Evolutionary conservation across 345 rosid genomes (phyloP).

Genomic region (Camelina hispida): DNA sequence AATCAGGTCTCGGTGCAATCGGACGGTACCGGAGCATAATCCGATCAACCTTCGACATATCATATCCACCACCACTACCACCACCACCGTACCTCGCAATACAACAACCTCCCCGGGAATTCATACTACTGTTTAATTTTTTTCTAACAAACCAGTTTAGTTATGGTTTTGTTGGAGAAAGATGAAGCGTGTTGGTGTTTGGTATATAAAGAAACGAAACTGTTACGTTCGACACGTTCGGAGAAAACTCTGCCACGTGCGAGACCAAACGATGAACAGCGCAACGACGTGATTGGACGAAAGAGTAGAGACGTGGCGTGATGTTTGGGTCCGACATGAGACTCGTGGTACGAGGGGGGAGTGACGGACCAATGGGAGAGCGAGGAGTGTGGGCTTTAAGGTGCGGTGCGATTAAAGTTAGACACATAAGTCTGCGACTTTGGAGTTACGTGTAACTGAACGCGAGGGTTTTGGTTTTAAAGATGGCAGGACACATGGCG

Average conservation of each 20-base stretch:
- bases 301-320: constrained; percentile 33
- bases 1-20: constrained; percentile 76
- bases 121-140: constrained; percentile 31
- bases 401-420: constrained; percentile 29
- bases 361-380: constrained; percentile 8
- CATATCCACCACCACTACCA: constrained; percentile 34
- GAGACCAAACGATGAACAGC: constrained; percentile 40
- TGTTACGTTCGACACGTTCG: constrained; percentile 57
- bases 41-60: constrained; percentile 64
- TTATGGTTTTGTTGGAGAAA: constrained; percentile 46
- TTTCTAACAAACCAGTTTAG: not conserved
- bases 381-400: constrained; percentile 15
- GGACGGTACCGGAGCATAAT: constrained; percentile 86
- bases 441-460: constrained; percentile 21
- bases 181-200: not conserved
- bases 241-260: constrained; percentile 48
- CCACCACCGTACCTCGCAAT: constrained; percentile 60
- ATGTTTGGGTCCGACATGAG: not conserved
- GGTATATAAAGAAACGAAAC: constrained; percentile 25
- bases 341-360: constrained; percentile 16
- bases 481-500: constrained; percentile 28
- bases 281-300: constrained; percentile 41
- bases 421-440: constrained; percentile 38
- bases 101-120: constrained; percentile 74
- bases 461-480: not conserved